Evolutionary conservation across 139 green algal species (phyloP).

Genomic region (Chlamydomonas schloesseri): DNA sequence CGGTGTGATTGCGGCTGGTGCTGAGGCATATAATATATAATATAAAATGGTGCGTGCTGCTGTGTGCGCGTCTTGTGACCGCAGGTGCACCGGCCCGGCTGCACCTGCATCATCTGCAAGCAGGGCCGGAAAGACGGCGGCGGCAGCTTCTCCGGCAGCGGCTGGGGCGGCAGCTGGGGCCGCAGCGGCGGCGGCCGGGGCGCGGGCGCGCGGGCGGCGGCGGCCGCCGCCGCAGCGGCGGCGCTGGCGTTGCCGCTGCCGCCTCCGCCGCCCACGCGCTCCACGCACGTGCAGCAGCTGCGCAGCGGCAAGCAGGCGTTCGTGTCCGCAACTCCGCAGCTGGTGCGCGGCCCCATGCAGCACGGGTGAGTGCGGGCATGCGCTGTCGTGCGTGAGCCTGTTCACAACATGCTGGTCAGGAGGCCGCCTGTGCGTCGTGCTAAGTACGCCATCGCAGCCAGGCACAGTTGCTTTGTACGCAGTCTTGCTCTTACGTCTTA

Average conservation of each 20-base stretch:
- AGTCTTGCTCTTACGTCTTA: too few species aligned
- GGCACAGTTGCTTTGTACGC: too few species aligned
- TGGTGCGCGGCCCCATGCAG: slow-evolving; percentile 53
- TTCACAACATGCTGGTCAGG: too few species aligned
- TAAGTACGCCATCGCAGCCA: too few species aligned
- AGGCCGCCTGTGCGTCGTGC: too few species aligned
- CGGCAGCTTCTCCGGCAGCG: slow-evolving; percentile 8
- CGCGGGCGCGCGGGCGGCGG: not conserved
- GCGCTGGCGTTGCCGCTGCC: not conserved
- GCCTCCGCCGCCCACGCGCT: too few species aligned
- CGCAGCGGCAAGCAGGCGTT: slow-evolving; percentile 84
- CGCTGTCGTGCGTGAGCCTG: too few species aligned
- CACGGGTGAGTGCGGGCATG: slow-evolving; percentile 52
- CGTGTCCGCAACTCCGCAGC: slow-evolving; percentile 73
- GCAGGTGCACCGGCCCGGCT: slow-evolving; percentile 71
- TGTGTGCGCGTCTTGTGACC: too few species aligned
- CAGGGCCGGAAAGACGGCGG: slow-evolving; percentile 66
- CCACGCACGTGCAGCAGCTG: not conserved
- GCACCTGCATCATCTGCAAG: slow-evolving; percentile 89
- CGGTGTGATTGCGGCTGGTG: too few species aligned
- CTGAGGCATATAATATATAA: too few species aligned
- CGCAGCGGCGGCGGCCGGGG: not conserved
- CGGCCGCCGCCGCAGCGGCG: not conserved
- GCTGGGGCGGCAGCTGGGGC: not conserved
- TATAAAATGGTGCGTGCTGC: too few species aligned